phyloP scores from a whole-genome alignment of 495 filamentous ascomycete genomes.

The Chaetomidium leptoderma region DNA sequence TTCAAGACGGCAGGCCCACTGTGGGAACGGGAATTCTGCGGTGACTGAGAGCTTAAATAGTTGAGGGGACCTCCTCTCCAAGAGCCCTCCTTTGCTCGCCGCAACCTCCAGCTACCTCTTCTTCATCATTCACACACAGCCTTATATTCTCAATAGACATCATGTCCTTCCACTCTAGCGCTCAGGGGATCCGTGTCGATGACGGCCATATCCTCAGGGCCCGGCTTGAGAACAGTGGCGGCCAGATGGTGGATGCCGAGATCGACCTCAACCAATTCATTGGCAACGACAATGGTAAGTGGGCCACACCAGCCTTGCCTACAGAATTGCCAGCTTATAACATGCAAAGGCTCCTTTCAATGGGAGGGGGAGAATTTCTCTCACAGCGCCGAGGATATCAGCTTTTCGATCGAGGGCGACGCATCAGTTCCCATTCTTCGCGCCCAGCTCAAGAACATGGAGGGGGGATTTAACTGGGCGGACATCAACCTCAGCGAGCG shows the following conservation, averaged over 20 bases:
- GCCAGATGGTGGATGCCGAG: slow-evolving; percentile 32
- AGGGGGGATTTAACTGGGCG: slow-evolving; percentile 5
- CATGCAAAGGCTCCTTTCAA: slow-evolving; percentile 33
- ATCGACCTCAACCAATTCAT: slow-evolving; percentile 41
- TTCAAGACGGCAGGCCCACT: background rate
- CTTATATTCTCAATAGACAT: background rate
- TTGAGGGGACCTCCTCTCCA: background rate
- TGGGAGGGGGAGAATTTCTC: slow-evolving; percentile 46
- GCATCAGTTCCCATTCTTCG: slow-evolving; percentile 32
- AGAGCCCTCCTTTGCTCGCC: background rate
- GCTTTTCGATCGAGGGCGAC: slow-evolving; percentile 41
- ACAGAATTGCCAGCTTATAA: background rate
- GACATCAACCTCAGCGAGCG: slow-evolving; percentile 34
- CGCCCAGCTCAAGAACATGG: slow-evolving; percentile 17
- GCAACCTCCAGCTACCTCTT: background rate
- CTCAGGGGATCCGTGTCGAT: slow-evolving; percentile 37
- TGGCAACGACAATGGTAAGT: slow-evolving; percentile 46
- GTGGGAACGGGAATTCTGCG: background rate
- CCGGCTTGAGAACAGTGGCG: slow-evolving; percentile 27
- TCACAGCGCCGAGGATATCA: slow-evolving; percentile 36
- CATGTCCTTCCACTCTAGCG: slow-evolving; percentile 44
- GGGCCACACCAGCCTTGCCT: background rate
- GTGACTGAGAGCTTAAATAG: slow-evolving; percentile 10
- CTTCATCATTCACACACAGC: background rate
- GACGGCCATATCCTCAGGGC: slow-evolving; percentile 44